Base-by-base conservation (phyloP, 306 rosid species). In the Astragalus glycyphyllos region DNA sequence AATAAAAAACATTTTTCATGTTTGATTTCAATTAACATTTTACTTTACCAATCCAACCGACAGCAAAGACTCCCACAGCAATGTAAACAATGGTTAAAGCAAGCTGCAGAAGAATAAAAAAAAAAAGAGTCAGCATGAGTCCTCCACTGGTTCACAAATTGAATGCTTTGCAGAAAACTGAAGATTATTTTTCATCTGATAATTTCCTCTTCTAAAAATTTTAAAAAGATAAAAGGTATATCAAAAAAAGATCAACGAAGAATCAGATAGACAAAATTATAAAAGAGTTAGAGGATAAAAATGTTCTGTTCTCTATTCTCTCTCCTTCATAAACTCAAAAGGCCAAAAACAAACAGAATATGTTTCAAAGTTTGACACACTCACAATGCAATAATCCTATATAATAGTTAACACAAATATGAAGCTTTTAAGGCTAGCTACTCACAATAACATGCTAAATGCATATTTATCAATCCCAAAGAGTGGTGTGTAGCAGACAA, bases 21-120 rank as follows among this genome's bases (percentile, higher is more conserved):
- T 76, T 12, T 65, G 74, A 48, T 57, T 69, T 68, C 46, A 17
- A 72, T 46, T 60, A 76, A 78, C 26, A 70, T 58, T 63, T 31
- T 40, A 77, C 16, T 65, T 87, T 85, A 93, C 98, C 98, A 74
- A 93, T 93, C 98, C 98, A 93, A 72, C 98, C 98, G 62, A 96
- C 92, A 55, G 79, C 81, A 51, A 93, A 93, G 74, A 93, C 98
- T 53, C 90, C 97, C 61, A 14, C 86, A n/a, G 98, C 98, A 63
- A 93, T 93, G 81, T 93, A 88, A 75, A 93, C 85, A 50, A 90
- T 85, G 71, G 82, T 85, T 61, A 88, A 82, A 61, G 96, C 91
- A 78, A 90, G 98, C 98, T 93, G 97, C 84, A 81, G 55, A 71
- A 58, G 58, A 76, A 85, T 65, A 74, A 89, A 57, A 10, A 15